Evolutionary conservation across 306 rosid genomes (phyloP).

Genomic region (Aeschynomene evenia): DNA sequence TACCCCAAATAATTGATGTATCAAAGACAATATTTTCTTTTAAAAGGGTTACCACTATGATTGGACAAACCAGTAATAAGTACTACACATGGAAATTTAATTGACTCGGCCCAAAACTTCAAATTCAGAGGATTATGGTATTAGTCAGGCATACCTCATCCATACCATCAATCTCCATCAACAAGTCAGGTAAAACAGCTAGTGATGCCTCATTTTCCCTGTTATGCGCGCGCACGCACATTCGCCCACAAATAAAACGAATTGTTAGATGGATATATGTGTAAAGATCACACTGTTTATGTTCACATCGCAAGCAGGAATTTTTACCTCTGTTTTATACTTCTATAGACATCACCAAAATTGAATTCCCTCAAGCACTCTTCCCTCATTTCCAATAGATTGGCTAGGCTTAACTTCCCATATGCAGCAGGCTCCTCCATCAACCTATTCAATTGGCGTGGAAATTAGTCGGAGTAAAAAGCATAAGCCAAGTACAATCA

Average conservation of each 20-base stretch:
- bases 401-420: slow-evolving; percentile 93
- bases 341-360: slow-evolving; percentile 89
- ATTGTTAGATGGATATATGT: neutral
- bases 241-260: neutral
- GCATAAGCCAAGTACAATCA: neutral
- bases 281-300: slow-evolving; percentile 2
- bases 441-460: slow-evolving; percentile 56
- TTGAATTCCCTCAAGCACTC: slow-evolving; percentile 99
- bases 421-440: slow-evolving; percentile 98
- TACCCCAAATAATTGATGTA: slow-evolving; percentile 2
- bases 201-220: slow-evolving; percentile 99
- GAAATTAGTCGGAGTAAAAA: slow-evolving; percentile 23
- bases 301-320: neutral
- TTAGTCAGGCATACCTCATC: slow-evolving; percentile 64
- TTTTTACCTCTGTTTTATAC: slow-evolving; percentile 87
- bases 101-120: slow-evolving; percentile 2
- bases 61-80: slow-evolving; percentile 1
- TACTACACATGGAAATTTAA: neutral
- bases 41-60: neutral
- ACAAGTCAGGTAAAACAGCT: slow-evolving; percentile 91
- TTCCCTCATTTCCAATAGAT: slow-evolving; percentile 94
- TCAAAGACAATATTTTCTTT: neutral
- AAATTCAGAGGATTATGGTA: slow-evolving; percentile 14
- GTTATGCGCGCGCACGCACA: slow-evolving; percentile 28
- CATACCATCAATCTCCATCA: slow-evolving; percentile 87